Conservation (phyloP, 2,329 filamentous ascomycete genomes). For the Fusarium citri region DNA sequence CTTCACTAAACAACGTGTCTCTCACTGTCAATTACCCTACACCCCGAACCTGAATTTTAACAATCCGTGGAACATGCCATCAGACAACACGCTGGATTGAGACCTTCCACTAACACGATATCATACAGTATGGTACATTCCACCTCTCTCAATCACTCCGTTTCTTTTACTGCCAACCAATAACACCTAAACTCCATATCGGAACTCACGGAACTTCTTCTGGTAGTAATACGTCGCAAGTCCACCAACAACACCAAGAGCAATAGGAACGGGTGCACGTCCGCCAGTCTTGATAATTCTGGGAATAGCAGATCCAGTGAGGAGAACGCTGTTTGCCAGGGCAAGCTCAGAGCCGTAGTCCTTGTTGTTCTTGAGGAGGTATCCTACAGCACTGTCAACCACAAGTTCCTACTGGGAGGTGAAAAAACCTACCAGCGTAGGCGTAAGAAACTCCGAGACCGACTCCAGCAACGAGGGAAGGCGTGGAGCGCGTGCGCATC, state of each 20-base stretch:
- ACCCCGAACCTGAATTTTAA: accelerated
- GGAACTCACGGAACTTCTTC: slow-evolving; percentile 56
- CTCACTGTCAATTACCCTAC: background rate
- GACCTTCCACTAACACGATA: background rate
- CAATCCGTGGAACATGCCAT: no score
- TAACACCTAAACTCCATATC: slow-evolving; percentile 50
- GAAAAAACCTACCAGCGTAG: slow-evolving; percentile 39
- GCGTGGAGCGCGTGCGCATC: slow-evolving; percentile 43
- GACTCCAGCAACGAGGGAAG: slow-evolving; percentile 44
- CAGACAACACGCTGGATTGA: background rate
- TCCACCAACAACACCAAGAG: slow-evolving; percentile 49
- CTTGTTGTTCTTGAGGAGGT: slow-evolving; percentile 56
- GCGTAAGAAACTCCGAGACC: slow-evolving; percentile 44
- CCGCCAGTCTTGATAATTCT: slow-evolving; percentile 54
- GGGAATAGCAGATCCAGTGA: slow-evolving; percentile 53
- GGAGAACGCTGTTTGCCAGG: slow-evolving; percentile 53
- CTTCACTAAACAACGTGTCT: no score
- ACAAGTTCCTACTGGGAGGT: no score
- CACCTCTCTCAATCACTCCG: accelerated
- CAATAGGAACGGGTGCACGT: slow-evolving; percentile 52
- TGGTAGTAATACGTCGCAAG: slow-evolving; percentile 57
- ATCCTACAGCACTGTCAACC: slow-evolving; percentile 45
- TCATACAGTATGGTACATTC: slow-evolving; percentile 6
- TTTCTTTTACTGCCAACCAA: no score
- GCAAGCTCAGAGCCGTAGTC: slow-evolving; percentile 57